Evolutionary conservation across 1,284 basidiomycete genomes (phyloP), one percentile per base, ranked within the genome.

Genomic region (Irpex sp.): DNA sequence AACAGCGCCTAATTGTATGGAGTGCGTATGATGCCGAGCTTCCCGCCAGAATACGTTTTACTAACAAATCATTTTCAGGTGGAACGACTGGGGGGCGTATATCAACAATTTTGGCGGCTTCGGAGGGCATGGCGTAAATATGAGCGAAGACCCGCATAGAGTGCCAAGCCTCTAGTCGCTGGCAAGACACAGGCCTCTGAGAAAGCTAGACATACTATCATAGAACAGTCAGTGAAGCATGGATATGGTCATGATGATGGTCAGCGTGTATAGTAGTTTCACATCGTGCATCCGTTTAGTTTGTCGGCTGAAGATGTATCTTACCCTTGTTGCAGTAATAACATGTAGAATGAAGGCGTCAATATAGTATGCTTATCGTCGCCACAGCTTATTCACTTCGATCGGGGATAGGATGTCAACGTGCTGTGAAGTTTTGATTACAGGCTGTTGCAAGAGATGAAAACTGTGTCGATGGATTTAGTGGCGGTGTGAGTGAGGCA

Each of bases 61-160:
- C 44, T 47, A n/a, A 47, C 44, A 47, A n/a, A 13, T 47, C n/a
- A 13, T 47, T n/a, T 47, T 21, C 17, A 62, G 61, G 26, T 62
- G 61, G 61, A 58, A 58, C 19, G 61, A 62, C 49, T 62, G 61
- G 61, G 61, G 61, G 34, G 34, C 61, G 38, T 62, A 62, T 44
- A 57, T 62, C 47, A 54, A 49, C 17, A 58, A 51, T 37, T 37
- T 62, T n/a, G 58, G n/a, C 9, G 61, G 57, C 56, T 49, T 62
- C 13, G 57, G 58, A 26, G 49, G 49, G 17, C 49, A n/a, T n/a
- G 26, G 26, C 26, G 26, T 26, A 26, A 2, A 51, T 17, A 21
- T 8, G 13, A 62, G 58, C 21, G 57, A 58, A 5, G 61, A 62
- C 57, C 36, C 52, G 5, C 44, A 52, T 19, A 17, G 34, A 11